phyloP scores from a whole-genome alignment of 78 protist genomes.

The Isochrysis galbana region DNA sequence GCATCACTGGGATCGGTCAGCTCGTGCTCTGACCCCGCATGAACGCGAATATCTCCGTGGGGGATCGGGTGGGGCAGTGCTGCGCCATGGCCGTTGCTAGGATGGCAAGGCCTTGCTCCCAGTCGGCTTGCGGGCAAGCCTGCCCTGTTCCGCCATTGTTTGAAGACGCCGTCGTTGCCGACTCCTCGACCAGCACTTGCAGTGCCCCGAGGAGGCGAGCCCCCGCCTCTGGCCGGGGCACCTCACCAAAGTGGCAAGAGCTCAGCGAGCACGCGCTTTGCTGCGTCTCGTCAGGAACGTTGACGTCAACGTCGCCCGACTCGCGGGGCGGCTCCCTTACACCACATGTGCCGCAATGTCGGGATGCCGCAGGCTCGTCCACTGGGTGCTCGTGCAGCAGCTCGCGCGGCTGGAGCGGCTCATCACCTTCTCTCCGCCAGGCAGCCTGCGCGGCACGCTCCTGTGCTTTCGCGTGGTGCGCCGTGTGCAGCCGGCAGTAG shows the following conservation, averaged over 20 bases:
- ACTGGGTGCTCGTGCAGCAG: background rate
- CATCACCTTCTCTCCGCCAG: background rate
- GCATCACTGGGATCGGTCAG: too few relatives aligned
- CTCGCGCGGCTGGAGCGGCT: background rate
- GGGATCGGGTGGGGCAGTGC: background rate
- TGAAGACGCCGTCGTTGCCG: background rate
- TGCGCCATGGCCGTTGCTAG: background rate
- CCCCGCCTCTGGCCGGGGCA: too few relatives aligned
- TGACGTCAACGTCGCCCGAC: background rate
- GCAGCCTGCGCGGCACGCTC: background rate
- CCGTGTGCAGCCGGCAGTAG: background rate
- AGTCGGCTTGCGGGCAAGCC: background rate
- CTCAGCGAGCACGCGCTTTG: background rate
- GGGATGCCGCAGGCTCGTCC: background rate
- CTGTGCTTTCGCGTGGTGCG: background rate
- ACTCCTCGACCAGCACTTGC: background rate
- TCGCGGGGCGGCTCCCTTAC: background rate
- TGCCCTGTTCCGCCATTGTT: background rate
- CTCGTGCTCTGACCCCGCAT: too few relatives aligned
- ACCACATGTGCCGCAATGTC: background rate
- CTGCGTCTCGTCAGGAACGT: background rate
- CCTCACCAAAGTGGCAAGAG: too few relatives aligned
- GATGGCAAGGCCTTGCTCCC: background rate
- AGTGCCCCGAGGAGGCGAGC: too few relatives aligned
- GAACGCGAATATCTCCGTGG: slow-evolving; percentile 7